Evolutionary conservation across 2,329 filamentous ascomycete species (phyloP).

Genomic region (Davidsoniella australis): DNA sequence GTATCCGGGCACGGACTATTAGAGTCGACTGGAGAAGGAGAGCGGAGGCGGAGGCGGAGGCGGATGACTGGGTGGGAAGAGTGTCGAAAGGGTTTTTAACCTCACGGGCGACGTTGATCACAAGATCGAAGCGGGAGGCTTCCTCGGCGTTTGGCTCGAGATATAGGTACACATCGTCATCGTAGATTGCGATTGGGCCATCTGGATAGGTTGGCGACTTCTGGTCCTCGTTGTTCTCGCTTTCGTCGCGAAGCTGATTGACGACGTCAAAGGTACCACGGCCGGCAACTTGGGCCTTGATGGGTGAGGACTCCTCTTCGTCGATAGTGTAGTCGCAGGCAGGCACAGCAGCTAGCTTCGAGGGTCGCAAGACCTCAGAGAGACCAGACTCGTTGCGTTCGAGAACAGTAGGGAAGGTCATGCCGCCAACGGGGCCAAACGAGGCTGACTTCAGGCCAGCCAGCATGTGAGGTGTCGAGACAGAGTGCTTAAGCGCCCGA

Average conservation of each 20-base stretch:
- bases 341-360: slow-evolving; percentile 23
- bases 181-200: slow-evolving; percentile 68
- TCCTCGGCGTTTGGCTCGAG: slow-evolving; percentile 65
- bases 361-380: slow-evolving; percentile 39
- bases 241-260: slow-evolving; percentile 34
- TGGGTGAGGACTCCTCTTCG: slow-evolving; percentile 39
- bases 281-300: slow-evolving; percentile 44
- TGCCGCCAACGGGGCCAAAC: slow-evolving; percentile 43
- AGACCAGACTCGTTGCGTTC: slow-evolving; percentile 43
- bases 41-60: too few relatives aligned
- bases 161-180: slow-evolving; percentile 61
- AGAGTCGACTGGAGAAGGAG: slow-evolving; percentile 19
- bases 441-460: slow-evolving; percentile 40
- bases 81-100: slow-evolving; percentile 54
- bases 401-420: slow-evolving; percentile 44
- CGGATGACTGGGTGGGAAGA: neutral
- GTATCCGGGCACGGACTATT: slow-evolving; percentile 36
- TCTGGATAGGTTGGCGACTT: slow-evolving; percentile 72
- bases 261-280: slow-evolving; percentile 35
- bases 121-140: slow-evolving; percentile 60
- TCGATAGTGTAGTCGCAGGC: slow-evolving; percentile 19
- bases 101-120: slow-evolving; percentile 72
- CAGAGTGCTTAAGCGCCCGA: slow-evolving; percentile 48
- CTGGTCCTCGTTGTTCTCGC: slow-evolving; percentile 59
- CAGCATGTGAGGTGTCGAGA: slow-evolving; percentile 50